phyloP scores from a whole-genome alignment of 495 filamentous ascomycete species.

The Penicillium mononematosum region DNA sequence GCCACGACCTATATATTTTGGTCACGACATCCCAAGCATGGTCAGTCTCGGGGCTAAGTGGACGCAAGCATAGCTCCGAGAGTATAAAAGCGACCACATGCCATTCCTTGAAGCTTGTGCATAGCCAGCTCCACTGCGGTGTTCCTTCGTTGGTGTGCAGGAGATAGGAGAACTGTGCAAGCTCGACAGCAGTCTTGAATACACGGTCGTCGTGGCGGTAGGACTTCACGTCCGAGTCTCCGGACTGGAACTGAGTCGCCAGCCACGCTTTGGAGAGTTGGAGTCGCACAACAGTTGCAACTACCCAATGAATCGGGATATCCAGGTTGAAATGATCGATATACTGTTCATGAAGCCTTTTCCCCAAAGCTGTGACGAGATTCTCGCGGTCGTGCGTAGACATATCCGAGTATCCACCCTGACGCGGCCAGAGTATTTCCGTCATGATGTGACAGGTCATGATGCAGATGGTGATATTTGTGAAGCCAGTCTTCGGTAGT shows the following conservation, averaged over 20 bases:
- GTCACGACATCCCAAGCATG: conserved; percentile 71
- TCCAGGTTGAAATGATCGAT: conserved; percentile 55
- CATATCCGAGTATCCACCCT: not conserved
- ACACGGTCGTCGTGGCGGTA: conserved; percentile 55
- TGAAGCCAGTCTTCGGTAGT: conserved; percentile 50
- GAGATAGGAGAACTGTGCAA: conserved; percentile 60
- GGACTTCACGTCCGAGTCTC: conserved; percentile 22
- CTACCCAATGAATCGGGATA: conserved; percentile 66
- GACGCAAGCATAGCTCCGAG: conserved; percentile 65
- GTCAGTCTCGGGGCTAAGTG: conserved; percentile 59
- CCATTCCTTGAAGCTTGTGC: conserved; percentile 75
- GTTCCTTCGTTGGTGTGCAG: conserved; percentile 60
- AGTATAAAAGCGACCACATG: conserved; percentile 69
- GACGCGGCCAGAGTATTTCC: conserved; percentile 25
- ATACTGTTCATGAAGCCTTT: conserved; percentile 59
- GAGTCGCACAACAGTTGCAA: conserved; percentile 61
- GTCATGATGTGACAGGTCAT: conserved; percentile 55
- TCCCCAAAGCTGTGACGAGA: conserved; percentile 8
- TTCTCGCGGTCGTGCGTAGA: conserved; percentile 1
- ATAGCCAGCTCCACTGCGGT: conserved; percentile 73
- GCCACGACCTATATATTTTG: conserved; percentile 49
- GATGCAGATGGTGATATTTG: conserved; percentile 73
- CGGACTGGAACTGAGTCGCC: conserved; percentile 46
- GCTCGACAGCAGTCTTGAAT: conserved; percentile 54
- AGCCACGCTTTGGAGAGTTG: conserved; percentile 66